These are phyloP conservation scores for Melaleuca alternifolia DNA, from an alignment of 345 rosid species.

Conservation along the genomic window DNA sequence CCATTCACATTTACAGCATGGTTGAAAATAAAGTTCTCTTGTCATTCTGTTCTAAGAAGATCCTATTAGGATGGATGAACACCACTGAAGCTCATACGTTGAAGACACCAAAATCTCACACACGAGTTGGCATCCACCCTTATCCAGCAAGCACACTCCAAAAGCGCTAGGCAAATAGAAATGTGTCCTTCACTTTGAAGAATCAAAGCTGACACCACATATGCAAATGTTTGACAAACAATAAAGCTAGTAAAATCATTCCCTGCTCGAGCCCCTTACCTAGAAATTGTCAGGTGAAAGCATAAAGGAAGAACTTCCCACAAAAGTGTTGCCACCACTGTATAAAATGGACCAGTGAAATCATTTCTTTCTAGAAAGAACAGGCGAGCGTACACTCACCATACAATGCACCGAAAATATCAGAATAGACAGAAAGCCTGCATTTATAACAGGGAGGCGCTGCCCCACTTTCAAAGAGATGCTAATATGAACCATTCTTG, in stretches of 20 bases:
- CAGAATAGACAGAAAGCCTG: background rate
- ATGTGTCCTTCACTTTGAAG: background rate
- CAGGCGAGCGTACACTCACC: background rate
- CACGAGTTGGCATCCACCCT: background rate
- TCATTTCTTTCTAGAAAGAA: background rate
- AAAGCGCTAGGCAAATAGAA: background rate
- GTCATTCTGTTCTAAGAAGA: background rate
- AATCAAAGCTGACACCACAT: background rate
- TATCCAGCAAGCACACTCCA: background rate
- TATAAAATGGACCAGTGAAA: background rate
- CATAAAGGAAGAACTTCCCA: background rate
- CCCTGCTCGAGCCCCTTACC: background rate
- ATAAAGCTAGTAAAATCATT: background rate
- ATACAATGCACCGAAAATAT: background rate
- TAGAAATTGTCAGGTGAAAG: background rate
- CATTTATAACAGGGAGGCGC: background rate
- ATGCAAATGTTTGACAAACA: background rate
- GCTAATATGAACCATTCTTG: background rate
- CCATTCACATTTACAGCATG: background rate
- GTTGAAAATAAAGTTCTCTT: background rate
- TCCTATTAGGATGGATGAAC: background rate
- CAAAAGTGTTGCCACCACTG: background rate
- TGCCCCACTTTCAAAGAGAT: background rate
- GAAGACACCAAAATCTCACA: background rate
- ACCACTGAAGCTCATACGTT: background rate